Conservation (phyloP, 2,329 filamentous ascomycete species). For the Nemania abortiva region DNA sequence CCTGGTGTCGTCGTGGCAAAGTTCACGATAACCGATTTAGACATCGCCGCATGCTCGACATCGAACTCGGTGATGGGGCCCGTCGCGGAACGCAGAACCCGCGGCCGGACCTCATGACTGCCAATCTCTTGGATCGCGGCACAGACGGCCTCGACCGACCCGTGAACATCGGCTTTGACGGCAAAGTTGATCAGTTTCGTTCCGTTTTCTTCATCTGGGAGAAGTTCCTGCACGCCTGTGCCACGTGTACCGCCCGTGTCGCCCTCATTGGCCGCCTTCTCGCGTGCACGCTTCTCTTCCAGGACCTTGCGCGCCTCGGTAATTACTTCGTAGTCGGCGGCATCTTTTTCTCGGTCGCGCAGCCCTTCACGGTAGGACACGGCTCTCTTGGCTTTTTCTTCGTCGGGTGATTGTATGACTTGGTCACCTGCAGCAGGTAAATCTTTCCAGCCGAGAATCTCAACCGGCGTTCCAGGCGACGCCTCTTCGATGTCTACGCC, state of each 20-base stretch:
- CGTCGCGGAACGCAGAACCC: slow-evolving; percentile 80
- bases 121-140: slow-evolving; percentile 82
- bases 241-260: neutral
- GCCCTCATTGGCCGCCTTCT: slow-evolving; percentile 54
- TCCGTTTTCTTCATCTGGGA: slow-evolving; percentile 55
- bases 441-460: slow-evolving; percentile 94
- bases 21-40: slow-evolving; percentile 81
- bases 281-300: slow-evolving; percentile 71
- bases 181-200: slow-evolving; percentile 79
- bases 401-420: slow-evolving; percentile 83
- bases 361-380: slow-evolving; percentile 81
- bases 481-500: slow-evolving; percentile 79
- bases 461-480: slow-evolving; percentile 87
- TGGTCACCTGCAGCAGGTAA: slow-evolving; percentile 85
- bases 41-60: slow-evolving; percentile 84
- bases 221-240: slow-evolving; percentile 47
- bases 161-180: slow-evolving; percentile 92
- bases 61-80: slow-evolving; percentile 88
- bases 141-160: slow-evolving; percentile 90
- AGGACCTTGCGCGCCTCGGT: slow-evolving; percentile 71
- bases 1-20: slow-evolving; percentile 83
- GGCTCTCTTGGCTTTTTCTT: slow-evolving; percentile 82
- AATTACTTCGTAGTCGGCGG: slow-evolving; percentile 81
- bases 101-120: slow-evolving; percentile 83
- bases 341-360: slow-evolving; percentile 77